Percentiles rank a stretch among this genome's conserved stretches.
phyloP scores from a whole-genome alignment of 768 basidiomycete genomes.

The Hygrophoropsis aurantiaca region DNA sequence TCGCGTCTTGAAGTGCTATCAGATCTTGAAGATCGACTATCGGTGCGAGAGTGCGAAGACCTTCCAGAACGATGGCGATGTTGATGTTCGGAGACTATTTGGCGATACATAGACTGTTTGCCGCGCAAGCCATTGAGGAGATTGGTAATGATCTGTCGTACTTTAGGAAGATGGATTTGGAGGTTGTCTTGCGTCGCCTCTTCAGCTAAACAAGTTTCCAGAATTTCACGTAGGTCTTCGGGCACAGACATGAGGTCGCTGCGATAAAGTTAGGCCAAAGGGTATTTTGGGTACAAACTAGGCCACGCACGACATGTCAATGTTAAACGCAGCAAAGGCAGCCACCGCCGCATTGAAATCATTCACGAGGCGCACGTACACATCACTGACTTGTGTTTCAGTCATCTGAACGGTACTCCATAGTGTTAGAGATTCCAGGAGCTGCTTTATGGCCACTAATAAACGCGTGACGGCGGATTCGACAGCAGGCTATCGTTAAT shows the following conservation, averaged over 20 bases:
- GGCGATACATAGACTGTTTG: constrained; percentile 88
- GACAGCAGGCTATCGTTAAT: constrained; percentile 67
- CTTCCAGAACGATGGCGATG: constrained; percentile 48
- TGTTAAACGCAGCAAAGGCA: constrained; percentile 81
- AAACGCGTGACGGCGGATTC: constrained; percentile 91
- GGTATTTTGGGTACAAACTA: constrained; percentile 10
- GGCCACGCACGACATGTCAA: constrained; percentile 85
- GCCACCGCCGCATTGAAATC: constrained; percentile 94
- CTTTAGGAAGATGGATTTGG: constrained; percentile 85
- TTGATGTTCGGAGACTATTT: constrained; percentile 63
- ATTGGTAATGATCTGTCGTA: constrained; percentile 89
- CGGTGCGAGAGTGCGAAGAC: constrained; percentile 50
- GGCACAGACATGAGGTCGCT: constrained; percentile 90
- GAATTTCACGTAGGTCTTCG: constrained; percentile 80
- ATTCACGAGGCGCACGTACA: constrained; percentile 95
- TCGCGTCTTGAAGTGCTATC: constrained; percentile 40
- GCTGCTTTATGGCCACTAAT: constrained; percentile 90
- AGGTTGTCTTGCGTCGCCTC: constrained; percentile 85
- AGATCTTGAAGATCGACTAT: constrained; percentile 57
- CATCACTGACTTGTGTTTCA: constrained; percentile 88
- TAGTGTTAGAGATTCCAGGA: constrained; percentile 85
- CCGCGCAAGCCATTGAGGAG: constrained; percentile 90
- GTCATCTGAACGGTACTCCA: constrained; percentile 77
- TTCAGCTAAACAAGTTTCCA: constrained; percentile 90
- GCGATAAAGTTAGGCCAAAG: constrained; percentile 14